These are phyloP conservation scores for Ganoderma resinaceum DNA, from an alignment of 1,284 basidiomycete species.

Conservation along the genomic window DNA sequence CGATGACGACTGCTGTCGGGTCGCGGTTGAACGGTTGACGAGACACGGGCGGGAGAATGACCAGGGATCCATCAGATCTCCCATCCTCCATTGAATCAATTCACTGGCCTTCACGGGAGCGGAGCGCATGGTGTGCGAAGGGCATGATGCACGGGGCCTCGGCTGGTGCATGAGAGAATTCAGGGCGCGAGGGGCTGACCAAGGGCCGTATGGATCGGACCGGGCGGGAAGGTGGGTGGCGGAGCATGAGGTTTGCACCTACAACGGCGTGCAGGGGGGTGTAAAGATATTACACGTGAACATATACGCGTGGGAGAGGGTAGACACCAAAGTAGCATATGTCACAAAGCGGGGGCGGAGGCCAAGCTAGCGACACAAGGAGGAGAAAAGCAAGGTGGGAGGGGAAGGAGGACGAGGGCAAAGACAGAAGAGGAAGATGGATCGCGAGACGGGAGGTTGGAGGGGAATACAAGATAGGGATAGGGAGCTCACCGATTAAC, in stretches of 20 bases:
- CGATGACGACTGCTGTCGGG: neutral
- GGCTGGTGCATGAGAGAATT: neutral
- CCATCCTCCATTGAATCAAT: neutral
- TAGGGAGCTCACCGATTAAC: slow-evolving; percentile 1
- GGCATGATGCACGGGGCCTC: neutral
- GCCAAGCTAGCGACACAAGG: slow-evolving; percentile 3
- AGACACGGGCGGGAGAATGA: neutral
- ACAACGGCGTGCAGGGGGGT: slow-evolving; percentile 11
- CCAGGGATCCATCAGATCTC: slow-evolving; percentile 4
- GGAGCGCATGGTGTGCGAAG: neutral
- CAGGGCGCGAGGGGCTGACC: slow-evolving; percentile 2
- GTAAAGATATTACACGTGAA: slow-evolving; percentile 21
- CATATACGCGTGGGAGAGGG: slow-evolving; percentile 6
- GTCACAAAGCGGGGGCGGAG: slow-evolving; percentile 11
- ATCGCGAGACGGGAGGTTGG: neutral
- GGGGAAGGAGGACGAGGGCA: neutral
- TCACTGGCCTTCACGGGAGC: neutral
- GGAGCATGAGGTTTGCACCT: slow-evolving; percentile 5
- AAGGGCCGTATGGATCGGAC: slow-evolving; percentile 1
- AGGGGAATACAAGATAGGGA: neutral
- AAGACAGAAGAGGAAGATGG: neutral
- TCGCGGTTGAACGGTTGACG: neutral
- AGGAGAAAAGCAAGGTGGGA: neutral
- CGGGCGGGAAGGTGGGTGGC: neutral
- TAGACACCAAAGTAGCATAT: slow-evolving; percentile 14